Evolutionary conservation across 192 early-diverging fungal species (phyloP).

Genomic region (Gonapodya sp.): DNA sequence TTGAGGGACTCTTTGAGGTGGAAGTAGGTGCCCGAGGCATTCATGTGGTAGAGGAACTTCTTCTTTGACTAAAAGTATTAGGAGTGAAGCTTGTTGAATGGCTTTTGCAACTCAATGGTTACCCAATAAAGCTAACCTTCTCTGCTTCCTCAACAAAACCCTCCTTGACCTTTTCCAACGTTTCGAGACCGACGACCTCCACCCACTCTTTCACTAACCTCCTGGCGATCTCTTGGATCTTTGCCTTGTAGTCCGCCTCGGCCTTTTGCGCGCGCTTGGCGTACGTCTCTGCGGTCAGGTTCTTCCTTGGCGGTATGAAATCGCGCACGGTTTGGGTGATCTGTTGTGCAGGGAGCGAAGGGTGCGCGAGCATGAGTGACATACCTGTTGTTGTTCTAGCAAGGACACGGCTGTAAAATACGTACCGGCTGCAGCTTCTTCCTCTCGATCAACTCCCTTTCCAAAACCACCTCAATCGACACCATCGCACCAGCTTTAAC

Average conservation of each 20-base stretch:
- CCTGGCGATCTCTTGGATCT: constrained; percentile 38
- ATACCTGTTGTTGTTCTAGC: neutral
- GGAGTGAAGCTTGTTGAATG: neutral
- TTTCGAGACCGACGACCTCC: neutral
- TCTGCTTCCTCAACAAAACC: constrained; percentile 1
- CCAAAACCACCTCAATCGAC: constrained; percentile 30
- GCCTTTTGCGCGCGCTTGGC: constrained; percentile 39
- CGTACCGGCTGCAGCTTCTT: constrained; percentile 47
- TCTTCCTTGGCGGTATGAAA: constrained; percentile 37
- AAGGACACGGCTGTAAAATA: neutral
- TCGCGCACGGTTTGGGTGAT: constrained; percentile 45
- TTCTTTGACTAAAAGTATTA: constrained; percentile 30
- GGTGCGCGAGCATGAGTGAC: too few species aligned
- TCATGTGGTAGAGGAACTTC: constrained; percentile 46
- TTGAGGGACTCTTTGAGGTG: constrained; percentile 49
- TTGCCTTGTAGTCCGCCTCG: constrained; percentile 31
- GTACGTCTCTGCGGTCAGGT: constrained; percentile 28
- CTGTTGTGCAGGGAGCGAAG: constrained; percentile 18
- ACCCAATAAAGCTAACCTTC: constrained; percentile 3
- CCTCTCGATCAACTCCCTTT: constrained; percentile 41
- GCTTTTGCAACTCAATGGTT: constrained; percentile 13
- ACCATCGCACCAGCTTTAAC: constrained; percentile 27
- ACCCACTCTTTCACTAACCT: constrained; percentile 40
- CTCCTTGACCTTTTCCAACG: neutral
- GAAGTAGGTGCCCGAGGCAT: constrained; percentile 48